Conservation (phyloP, 1,284 basidiomycete species). For the Ceratobasidium sp. region DNA sequence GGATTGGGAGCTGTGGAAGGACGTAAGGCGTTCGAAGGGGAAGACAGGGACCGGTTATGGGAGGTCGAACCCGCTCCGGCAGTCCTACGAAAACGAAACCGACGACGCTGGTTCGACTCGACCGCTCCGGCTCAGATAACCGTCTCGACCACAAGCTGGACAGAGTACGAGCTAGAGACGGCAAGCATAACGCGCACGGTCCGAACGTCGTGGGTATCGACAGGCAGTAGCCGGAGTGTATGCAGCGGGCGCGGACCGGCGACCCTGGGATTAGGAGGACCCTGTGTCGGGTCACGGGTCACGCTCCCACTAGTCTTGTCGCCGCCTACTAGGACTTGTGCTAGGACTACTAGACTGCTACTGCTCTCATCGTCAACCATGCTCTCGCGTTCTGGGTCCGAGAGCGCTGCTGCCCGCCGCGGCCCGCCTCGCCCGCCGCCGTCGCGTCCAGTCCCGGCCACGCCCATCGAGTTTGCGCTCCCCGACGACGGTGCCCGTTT, state of each 20-base stretch:
- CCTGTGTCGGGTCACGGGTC: constrained; percentile 37
- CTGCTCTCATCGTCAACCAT: background rate
- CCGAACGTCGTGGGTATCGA: too few species aligned
- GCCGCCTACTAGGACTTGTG: too few species aligned
- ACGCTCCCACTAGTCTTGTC: background rate
- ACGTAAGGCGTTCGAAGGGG: background rate
- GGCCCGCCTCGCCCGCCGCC: constrained; percentile 39
- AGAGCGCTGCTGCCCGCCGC: constrained; percentile 16
- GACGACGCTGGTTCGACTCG: too few species aligned
- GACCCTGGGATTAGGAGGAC: constrained; percentile 11
- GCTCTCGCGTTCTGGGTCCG: constrained; percentile 27
- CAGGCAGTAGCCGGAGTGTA: background rate
- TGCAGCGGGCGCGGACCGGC: background rate
- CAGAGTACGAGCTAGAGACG: too few species aligned
- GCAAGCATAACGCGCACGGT: too few species aligned
- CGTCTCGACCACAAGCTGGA: too few species aligned
- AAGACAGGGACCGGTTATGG: too few species aligned
- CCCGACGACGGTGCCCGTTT: constrained; percentile 8
- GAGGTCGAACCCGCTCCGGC: too few species aligned
- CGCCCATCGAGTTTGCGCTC: constrained; percentile 28
- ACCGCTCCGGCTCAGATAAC: too few species aligned
- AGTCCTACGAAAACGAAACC: too few species aligned
- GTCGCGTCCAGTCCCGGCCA: constrained; percentile 25
- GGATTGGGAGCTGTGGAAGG: background rate
- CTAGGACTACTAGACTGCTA: background rate